phyloP scores from a whole-genome alignment of 306 rosid genomes.

The Ammopiptanthus mongolicus region DNA sequence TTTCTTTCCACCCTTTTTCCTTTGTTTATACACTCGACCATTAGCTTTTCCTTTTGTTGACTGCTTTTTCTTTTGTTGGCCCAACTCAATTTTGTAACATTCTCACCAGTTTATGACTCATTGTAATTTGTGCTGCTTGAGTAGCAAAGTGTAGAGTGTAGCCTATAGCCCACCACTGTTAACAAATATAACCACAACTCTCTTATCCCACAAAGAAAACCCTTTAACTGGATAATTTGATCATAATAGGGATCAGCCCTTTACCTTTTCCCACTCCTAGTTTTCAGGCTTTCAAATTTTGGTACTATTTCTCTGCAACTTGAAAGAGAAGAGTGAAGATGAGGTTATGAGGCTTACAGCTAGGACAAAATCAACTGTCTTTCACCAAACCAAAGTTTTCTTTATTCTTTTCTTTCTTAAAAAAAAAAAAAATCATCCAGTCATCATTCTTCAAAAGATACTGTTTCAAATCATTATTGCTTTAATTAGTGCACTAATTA shows the following conservation, averaged over 20 bases:
- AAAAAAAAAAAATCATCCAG: slow-evolving; percentile 61
- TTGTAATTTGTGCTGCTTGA: slow-evolving; percentile 36
- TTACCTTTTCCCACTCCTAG: slow-evolving; percentile 38
- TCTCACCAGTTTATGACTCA: slow-evolving; percentile 28
- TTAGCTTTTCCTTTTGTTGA: slow-evolving; percentile 62
- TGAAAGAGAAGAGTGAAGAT: slow-evolving; percentile 21
- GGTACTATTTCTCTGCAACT: slow-evolving; percentile 23
- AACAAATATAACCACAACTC: slow-evolving; percentile 11
- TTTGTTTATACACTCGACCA: slow-evolving; percentile 37
- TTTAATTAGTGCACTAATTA: slow-evolving; percentile 30
- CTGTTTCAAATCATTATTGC: slow-evolving; percentile 45
- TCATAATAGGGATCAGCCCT: slow-evolving; percentile 24
- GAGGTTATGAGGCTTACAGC: slow-evolving; percentile 38
- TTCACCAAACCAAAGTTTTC: slow-evolving; percentile 45
- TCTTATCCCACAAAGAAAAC: slow-evolving; percentile 10
- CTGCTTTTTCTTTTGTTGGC: slow-evolving; percentile 64
- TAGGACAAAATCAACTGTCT: slow-evolving; percentile 33
- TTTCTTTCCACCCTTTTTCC: slow-evolving; percentile 35
- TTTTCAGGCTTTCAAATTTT: slow-evolving; percentile 49
- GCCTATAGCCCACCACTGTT: slow-evolving; percentile 23
- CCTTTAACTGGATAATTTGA: slow-evolving; percentile 26
- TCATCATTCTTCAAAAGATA: slow-evolving; percentile 60
- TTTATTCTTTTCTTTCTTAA: neutral
- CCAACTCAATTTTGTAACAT: slow-evolving; percentile 32
- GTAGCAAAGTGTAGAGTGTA: slow-evolving; percentile 21